phyloP scores from a whole-genome alignment of 331 rosid species.

The Pyracantha coccinea region DNA sequence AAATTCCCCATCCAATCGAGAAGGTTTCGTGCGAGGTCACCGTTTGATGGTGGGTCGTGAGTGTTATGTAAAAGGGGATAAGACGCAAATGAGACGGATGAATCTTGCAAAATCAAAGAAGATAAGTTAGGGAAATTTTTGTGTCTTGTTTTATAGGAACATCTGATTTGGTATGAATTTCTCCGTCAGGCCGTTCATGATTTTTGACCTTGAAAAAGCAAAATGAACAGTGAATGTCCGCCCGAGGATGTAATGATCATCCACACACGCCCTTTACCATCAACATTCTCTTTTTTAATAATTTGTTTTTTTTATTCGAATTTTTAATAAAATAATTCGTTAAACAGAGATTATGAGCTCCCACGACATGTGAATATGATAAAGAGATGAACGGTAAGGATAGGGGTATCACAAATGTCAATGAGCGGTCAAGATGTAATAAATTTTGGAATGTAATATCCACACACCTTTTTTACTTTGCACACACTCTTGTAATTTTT shows the following conservation, averaged over 20 bases:
- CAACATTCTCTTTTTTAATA: neutral
- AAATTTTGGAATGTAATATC: too few species aligned
- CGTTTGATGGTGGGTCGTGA: too few species aligned
- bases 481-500: too few species aligned
- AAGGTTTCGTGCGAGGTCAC: too few species aligned
- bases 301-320: neutral
- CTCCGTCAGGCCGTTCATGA: too few species aligned
- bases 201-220: neutral
- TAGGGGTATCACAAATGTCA: neutral
- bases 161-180: too few species aligned
- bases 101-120: too few species aligned
- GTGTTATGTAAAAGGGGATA: too few species aligned
- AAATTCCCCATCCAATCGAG: too few species aligned
- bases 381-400: neutral
- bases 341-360: neutral
- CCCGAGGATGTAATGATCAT: neutral
- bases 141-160: too few species aligned
- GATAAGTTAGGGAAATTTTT: too few species aligned
- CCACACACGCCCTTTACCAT: neutral
- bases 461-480: accelerated
- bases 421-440: neutral
- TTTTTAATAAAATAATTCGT: neutral
- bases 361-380: neutral
- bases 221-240: neutral
- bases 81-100: too few species aligned